Conservation (phyloP, 148 eudicot genomes). For the Drosera capensis region DNA sequence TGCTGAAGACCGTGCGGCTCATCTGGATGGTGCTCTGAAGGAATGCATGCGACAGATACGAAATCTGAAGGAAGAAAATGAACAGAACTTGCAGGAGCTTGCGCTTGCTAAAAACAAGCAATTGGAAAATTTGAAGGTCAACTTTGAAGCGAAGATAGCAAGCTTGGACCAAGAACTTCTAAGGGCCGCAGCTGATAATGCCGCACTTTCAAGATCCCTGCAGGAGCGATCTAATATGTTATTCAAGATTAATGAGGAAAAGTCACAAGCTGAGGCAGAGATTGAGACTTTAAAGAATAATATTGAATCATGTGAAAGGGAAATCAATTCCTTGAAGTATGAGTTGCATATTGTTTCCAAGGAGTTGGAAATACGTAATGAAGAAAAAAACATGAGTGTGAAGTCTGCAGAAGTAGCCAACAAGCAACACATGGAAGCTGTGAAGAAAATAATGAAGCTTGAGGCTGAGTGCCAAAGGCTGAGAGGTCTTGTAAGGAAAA, state of each 20-base stretch:
- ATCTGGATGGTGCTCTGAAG: slow-evolving; percentile 88
- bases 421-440: slow-evolving; percentile 85
- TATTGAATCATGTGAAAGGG: slow-evolving; percentile 73
- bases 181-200: slow-evolving; percentile 67
- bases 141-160: slow-evolving; percentile 51
- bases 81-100: slow-evolving; percentile 59
- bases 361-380: slow-evolving; percentile 87
- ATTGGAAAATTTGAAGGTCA: slow-evolving; percentile 63
- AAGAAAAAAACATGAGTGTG: slow-evolving; percentile 90
- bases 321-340: slow-evolving; percentile 81
- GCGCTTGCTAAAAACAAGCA: slow-evolving; percentile 47
- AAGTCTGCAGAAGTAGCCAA: slow-evolving; percentile 85
- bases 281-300: slow-evolving; percentile 62
- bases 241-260: slow-evolving; percentile 67
- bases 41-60: slow-evolving; percentile 96
- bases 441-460: slow-evolving; percentile 76
- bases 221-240: slow-evolving; percentile 91
- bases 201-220: slow-evolving; percentile 76
- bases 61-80: slow-evolving; percentile 84
- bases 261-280: slow-evolving; percentile 75
- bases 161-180: slow-evolving; percentile 62
- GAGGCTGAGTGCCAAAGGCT: slow-evolving; percentile 97
- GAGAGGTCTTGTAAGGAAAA: slow-evolving; percentile 90
- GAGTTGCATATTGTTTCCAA: slow-evolving; percentile 71
- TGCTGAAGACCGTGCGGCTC: slow-evolving; percentile 80